These are phyloP conservation scores for Rhizopus stolonifer DNA, from an alignment of 371 early-diverging fungal species.

Conservation along the genomic window DNA sequence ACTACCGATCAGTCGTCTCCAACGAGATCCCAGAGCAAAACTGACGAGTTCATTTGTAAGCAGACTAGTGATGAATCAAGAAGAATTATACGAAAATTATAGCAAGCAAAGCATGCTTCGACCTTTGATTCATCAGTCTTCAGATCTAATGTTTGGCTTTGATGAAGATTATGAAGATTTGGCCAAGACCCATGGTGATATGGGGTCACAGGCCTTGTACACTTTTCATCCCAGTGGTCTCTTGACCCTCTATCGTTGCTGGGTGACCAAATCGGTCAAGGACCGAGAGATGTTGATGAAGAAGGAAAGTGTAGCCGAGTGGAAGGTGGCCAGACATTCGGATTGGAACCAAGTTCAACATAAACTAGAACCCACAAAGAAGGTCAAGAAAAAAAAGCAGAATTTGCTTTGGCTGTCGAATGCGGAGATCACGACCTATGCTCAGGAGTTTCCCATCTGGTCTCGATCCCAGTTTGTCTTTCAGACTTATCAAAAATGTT, in stretches of 20 bases:
- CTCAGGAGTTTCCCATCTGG: conserved; percentile 53
- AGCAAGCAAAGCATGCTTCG: conserved; percentile 26
- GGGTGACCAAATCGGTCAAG: conserved; percentile 51
- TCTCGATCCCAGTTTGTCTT: conserved; percentile 52
- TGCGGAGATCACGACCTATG: conserved; percentile 59
- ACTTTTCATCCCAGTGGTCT: conserved; percentile 60
- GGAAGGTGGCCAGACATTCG: conserved; percentile 49
- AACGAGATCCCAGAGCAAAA: conserved; percentile 31
- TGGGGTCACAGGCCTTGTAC: conserved; percentile 59
- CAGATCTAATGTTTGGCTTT: conserved; percentile 50
- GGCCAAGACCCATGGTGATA: conserved; percentile 37
- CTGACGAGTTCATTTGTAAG: conserved; percentile 39
- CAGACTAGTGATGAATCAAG: conserved; percentile 11
- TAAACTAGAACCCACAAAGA: not conserved
- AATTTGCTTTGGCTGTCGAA: conserved; percentile 48
- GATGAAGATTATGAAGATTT: conserved; percentile 51
- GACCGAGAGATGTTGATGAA: conserved; percentile 51
- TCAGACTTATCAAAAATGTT: conserved; percentile 40
- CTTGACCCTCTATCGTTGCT: conserved; percentile 60
- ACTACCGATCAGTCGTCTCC: conserved; percentile 3
- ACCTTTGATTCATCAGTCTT: conserved; percentile 18
- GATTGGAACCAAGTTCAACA: conserved; percentile 49
- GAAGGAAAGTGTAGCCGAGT: conserved; percentile 63
- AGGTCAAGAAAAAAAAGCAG: conserved; percentile 13
- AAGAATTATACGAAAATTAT: not conserved